Evolutionary conservation across 2,329 filamentous ascomycete species (phyloP).

Genomic region (Bertia moriformis): DNA sequence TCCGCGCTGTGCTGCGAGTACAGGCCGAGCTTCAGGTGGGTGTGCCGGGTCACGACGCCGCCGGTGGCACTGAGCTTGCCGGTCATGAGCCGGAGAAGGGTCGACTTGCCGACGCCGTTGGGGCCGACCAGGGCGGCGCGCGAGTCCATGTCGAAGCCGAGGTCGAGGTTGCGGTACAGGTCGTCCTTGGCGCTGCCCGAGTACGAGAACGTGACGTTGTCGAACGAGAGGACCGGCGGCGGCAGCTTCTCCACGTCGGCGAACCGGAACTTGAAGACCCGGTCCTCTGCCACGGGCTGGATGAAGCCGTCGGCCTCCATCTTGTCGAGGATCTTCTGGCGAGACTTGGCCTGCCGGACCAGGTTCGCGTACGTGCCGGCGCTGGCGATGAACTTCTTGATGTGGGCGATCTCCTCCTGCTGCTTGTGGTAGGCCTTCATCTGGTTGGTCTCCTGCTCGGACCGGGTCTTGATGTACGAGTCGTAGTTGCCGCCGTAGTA

Average conservation of each 20-base stretch:
- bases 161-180: constrained; percentile 88
- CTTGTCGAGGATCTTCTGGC: constrained; percentile 99
- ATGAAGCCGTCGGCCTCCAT: constrained; percentile 99
- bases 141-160: constrained; percentile 99
- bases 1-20: constrained; percentile 98
- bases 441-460: constrained; percentile 93
- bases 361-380: constrained; percentile 99
- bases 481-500: constrained; percentile 99
- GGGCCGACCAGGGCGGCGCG: constrained; percentile 91
- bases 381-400: constrained; percentile 99
- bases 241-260: constrained; percentile 97
- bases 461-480: constrained; percentile 84
- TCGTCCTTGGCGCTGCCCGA: constrained; percentile 79
- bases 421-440: constrained; percentile 98
- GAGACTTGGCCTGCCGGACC: constrained; percentile 95
- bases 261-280: constrained; percentile 93
- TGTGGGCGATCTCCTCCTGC: constrained; percentile 96
- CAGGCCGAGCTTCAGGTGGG: constrained; percentile 92
- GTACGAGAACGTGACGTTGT: constrained; percentile 96
- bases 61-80: constrained; percentile 80
- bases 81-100: constrained; percentile 88
- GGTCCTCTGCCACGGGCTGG: constrained; percentile 71
- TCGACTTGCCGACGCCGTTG: constrained; percentile 98
- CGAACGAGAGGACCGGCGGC: constrained; percentile 87
- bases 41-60: constrained; percentile 66